Conservation (phyloP, 805 yeast genomes). For the Candida manassasensis region DNA sequence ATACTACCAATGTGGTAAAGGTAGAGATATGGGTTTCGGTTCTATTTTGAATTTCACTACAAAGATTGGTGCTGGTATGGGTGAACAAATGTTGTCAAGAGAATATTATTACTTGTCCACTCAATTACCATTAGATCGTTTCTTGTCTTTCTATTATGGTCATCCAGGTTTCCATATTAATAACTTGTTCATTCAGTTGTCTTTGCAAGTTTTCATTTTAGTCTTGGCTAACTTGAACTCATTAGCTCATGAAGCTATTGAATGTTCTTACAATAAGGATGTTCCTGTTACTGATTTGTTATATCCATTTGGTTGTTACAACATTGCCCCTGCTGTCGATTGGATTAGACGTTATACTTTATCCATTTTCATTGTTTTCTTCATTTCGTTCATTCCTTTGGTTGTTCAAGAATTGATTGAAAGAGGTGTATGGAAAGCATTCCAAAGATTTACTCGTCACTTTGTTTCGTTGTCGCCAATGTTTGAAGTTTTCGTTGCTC, state of each 20-base stretch:
- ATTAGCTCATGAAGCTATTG: conserved; percentile 53
- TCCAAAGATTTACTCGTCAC: conserved; percentile 59
- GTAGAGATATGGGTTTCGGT: conserved; percentile 80
- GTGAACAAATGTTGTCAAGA: conserved; percentile 79
- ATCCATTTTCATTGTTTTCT: conserved; percentile 70
- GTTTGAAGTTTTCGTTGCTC: conserved; percentile 76
- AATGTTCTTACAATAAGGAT: conserved; percentile 57
- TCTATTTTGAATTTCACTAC: conserved; percentile 79
- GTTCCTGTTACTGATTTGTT: conserved; percentile 59
- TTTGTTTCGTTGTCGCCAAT: conserved; percentile 68
- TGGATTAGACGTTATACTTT: conserved; percentile 73
- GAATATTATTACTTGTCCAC: conserved; percentile 78
- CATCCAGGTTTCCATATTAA: conserved; percentile 85
- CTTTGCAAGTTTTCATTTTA: conserved; percentile 52
- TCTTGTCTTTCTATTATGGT: conserved; percentile 75
- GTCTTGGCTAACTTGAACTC: conserved; percentile 61
- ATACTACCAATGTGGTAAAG: conserved; percentile 82
- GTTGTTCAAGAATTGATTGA: conserved; percentile 75
- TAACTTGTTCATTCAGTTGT: conserved; percentile 66
- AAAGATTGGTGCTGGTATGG: conserved; percentile 88
- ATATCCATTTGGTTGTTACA: conserved; percentile 66
- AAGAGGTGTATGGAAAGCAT: conserved; percentile 68
- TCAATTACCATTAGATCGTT: conserved; percentile 71
- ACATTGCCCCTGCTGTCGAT: conserved; percentile 61
- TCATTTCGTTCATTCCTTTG: conserved; percentile 69